Evolutionary conservation across 2,329 filamentous ascomycete species (phyloP), one percentile per base, ranked within the genome.

Genomic region (Iodosphaeria phyllophila): DNA sequence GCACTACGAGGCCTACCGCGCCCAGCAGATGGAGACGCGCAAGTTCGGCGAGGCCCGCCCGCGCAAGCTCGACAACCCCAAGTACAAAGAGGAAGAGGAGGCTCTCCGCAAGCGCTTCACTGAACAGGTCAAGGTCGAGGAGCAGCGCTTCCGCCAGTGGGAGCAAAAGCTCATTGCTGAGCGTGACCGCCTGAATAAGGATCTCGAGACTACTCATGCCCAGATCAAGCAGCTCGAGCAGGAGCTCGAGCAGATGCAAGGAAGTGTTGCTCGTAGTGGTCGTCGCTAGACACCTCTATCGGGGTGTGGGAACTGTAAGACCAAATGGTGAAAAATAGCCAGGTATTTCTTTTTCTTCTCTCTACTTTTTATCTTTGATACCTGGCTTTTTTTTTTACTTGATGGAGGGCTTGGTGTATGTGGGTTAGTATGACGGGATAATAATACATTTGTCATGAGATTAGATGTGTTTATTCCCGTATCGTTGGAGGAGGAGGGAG

Each of bases 81-180:
- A 98, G 66, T 98, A 95, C 71, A 98, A 98, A 72, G 89, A 98
- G 54, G 89, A 98, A 58, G 89, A 98, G 51, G 89, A 98, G 66
- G 79, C 80, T 33, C 73, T 98, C 37, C 75, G 89, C 58, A 98
- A 98, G 74, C 74, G 91, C 42, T 98, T 98, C 60, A 98, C 89
- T 41, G 89, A 98, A 63, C 89, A 98, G 56, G 89, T 98, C 64
- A 98, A 98, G 79, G 79, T 98, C 46, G 91, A 98, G 64, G 89
- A 98, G 61, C 83, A 92, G 62, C 74, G 89, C 38, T 98, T 98
- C 74, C 74, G 91, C 56, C 78, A 92, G 59, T 98, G 89, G 89
- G 89, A 98, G 63, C 89, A 98, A 72, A 95, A 95, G 71, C 79
- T 98, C 52, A 98, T 98, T 46, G 74, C 80, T 35, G 89, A 98